Conservation (phyloP, 2,329 filamentous ascomycete species). For the Lasiodiplodia theobromae region DNA sequence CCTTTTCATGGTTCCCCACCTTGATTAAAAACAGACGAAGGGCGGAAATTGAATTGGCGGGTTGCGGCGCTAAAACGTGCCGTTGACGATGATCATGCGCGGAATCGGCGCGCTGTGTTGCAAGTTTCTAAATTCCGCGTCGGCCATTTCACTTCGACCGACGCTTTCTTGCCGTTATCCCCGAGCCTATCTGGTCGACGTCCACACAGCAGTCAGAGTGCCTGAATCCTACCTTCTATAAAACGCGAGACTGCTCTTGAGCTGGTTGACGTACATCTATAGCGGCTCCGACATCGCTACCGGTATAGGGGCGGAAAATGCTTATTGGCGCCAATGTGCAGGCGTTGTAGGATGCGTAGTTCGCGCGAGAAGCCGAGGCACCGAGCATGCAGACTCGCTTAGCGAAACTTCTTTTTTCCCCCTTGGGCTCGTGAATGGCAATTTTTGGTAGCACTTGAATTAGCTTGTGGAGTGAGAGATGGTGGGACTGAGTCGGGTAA, state of each 20-base stretch:
- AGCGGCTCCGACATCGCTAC: too few relatives aligned
- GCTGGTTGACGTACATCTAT: too few relatives aligned
- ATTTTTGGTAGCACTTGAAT: not conserved
- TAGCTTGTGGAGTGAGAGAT: not conserved
- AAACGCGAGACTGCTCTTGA: too few relatives aligned
- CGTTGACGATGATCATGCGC: too few relatives aligned
- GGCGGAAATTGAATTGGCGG: too few relatives aligned
- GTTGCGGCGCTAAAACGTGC: not conserved
- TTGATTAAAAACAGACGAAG: not conserved
- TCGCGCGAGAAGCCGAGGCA: not conserved
- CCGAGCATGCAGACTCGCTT: not conserved
- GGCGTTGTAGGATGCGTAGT: not conserved
- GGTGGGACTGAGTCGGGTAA: not conserved
- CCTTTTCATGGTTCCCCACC: not conserved
- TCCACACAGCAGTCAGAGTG: too few relatives aligned
- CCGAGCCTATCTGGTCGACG: not conserved
- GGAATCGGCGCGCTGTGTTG: not conserved
- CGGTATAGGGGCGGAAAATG: too few relatives aligned
- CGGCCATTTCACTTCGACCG: not conserved
- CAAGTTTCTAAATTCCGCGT: not conserved
- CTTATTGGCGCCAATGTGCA: not conserved
- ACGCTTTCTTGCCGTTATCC: not conserved
- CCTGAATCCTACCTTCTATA: too few relatives aligned
- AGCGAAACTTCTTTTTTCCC: not conserved
- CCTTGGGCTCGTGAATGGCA: not conserved